These are phyloP conservation scores for Cercospora sp. DNA, from an alignment of 2,329 filamentous ascomycete species.

Conservation along the genomic window DNA sequence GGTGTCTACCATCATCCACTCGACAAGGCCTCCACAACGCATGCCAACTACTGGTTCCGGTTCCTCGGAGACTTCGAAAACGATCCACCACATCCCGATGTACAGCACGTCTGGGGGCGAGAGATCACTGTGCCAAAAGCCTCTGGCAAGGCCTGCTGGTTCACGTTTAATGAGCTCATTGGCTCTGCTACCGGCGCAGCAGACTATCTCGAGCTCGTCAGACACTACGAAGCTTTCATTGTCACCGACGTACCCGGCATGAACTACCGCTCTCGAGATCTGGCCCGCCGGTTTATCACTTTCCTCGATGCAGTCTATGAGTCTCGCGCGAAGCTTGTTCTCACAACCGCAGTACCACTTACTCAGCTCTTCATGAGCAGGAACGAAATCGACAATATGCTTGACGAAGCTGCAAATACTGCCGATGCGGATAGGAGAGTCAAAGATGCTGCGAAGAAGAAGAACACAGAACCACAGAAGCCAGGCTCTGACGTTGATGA, in stretches of 20 bases:
- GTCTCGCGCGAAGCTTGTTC: slow-evolving; percentile 84
- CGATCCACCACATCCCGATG: slow-evolving; percentile 73
- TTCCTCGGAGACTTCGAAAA: slow-evolving; percentile 83
- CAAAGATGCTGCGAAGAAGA: slow-evolving; percentile 39
- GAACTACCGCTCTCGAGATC: slow-evolving; percentile 76
- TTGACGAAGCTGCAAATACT: slow-evolving; percentile 40
- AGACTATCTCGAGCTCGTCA: slow-evolving; percentile 89
- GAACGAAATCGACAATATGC: slow-evolving; percentile 47
- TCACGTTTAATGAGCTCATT: slow-evolving; percentile 90
- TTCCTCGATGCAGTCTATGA: slow-evolving; percentile 98
- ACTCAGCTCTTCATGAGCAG: slow-evolving; percentile 69
- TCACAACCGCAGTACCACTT: slow-evolving; percentile 84
- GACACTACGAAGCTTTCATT: slow-evolving; percentile 88
- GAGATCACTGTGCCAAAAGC: slow-evolving; percentile 84
- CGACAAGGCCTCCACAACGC: slow-evolving; percentile 71
- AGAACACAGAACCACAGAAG: background rate
- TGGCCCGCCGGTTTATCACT: slow-evolving; percentile 91
- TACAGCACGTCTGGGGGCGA: slow-evolving; percentile 87
- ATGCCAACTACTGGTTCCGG: slow-evolving; percentile 92
- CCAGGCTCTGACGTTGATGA: slow-evolving; percentile 55
- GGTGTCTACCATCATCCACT: slow-evolving; percentile 92
- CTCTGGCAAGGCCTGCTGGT: slow-evolving; percentile 83
- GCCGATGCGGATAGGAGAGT: slow-evolving; percentile 33
- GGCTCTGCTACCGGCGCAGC: slow-evolving; percentile 85
- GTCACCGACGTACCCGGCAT: slow-evolving; percentile 74